Conservation (phyloP, 164 flowering plant species). For the Nelumbo lutea region DNA sequence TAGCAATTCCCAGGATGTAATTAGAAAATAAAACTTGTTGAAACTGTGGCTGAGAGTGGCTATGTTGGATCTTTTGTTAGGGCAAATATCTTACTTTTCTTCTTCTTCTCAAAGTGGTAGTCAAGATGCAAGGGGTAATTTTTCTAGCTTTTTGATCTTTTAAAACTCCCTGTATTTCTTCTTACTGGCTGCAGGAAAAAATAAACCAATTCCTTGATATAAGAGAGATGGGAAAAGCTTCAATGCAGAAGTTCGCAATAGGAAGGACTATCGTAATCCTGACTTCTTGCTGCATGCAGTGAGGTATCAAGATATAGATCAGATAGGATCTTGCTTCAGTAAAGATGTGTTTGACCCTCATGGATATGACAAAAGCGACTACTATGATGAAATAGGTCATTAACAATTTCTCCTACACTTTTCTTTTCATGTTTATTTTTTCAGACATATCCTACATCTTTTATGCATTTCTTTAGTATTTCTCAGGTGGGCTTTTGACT, state of each 20-base stretch:
- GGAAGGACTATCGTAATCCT: slow-evolving; percentile 88
- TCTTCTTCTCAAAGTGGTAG: no score
- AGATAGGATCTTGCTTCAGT: slow-evolving; percentile 92
- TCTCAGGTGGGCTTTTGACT: no score
- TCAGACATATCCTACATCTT: background rate
- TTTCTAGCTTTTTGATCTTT: no score
- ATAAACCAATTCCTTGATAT: slow-evolving; percentile 69
- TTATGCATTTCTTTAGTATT: background rate
- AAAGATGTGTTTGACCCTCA: slow-evolving; percentile 97
- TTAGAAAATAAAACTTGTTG: no score
- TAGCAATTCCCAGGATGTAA: no score
- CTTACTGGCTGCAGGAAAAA: slow-evolving; percentile 49
- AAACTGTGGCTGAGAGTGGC: no score
- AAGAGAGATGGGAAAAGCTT: slow-evolving; percentile 82
- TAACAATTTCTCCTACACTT: slow-evolving; percentile 17
- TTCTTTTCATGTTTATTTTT: background rate
- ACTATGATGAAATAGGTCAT: slow-evolving; percentile 80
- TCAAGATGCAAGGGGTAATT: no score
- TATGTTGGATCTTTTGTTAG: no score
- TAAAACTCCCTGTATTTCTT: background rate
- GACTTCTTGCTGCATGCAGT: slow-evolving; percentile 92
- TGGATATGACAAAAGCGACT: slow-evolving; percentile 93
- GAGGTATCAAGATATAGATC: slow-evolving; percentile 89
- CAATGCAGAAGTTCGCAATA: slow-evolving; percentile 89
- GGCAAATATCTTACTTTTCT: no score